Base-by-base conservation (phyloP, 345 rosid genomes). In the Ceriops zippeliana region DNA sequence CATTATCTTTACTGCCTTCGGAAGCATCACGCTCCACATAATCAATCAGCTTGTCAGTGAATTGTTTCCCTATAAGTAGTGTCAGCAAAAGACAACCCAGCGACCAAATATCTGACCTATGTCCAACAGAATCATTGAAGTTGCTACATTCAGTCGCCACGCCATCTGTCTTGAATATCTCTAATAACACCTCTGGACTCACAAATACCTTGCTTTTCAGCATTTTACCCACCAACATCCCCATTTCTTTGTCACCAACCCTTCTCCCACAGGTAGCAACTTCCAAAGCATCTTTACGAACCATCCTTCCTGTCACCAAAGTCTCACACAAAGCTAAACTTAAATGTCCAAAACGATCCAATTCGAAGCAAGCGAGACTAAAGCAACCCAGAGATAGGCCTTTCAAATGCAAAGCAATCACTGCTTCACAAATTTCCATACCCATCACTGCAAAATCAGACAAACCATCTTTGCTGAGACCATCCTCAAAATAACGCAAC, bases 381-480 rank as follows among this genome's bases (percentile, higher is more conserved):
- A 91, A 74, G 79, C 85, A 86, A 37, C 96, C 98, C 60, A 68
- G 47, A 76, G 63, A 15, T 35, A 88, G 7, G 61, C 92, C 89
- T 76, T 87, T 84, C 68, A 61, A 75, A 24, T 88, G 87, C 82
- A 88, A 73, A 75, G 75, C 58, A 38, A 79, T 66, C 65, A 89
- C 19, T 17, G 90, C 85, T 82, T 93, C 98, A 67, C 92, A 88
- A 11, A 93, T 79, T 65, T 89, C 95, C 90, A 83, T 75, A 58
- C 87, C 88, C 4, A 85, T 72, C 70, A 87, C 58, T 2, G 84
- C 87, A 65, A 89, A 93, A 80, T 73, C 69, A 42, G 80, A 70
- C 63, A 87, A 42, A 38, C 69, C 76, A 73, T 84, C 82, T 31
- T 71, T 73, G 21, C 34, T 37, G 42, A 82, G 19, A 37, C 63